Evolutionary conservation across 805 yeast genomes (phyloP), one percentile per base, ranked within the genome.

Genomic region (Hanseniaspora singularis): DNA sequence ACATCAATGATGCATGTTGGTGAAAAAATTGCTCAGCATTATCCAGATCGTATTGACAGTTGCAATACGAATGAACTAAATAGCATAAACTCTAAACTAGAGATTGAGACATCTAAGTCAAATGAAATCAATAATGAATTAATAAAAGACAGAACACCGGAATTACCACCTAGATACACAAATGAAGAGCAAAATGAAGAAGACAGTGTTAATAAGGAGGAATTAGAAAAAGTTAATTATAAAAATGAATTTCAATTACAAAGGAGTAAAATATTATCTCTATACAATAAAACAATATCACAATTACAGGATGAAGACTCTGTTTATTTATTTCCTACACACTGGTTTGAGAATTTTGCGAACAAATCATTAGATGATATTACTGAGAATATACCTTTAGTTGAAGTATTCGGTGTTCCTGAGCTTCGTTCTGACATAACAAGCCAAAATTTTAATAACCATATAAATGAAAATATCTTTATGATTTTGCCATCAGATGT

Each of bases 1-100:
- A n/a, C 10, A 3, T 31, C 16, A 15, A 42, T 42, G 46, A 42
- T 42, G 19, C 40, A 42, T 18, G 36, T 44, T n/a, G 48, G 42
- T 31, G 48, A 44, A 9, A 44, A 44, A 37, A 36, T 44, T 37
- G 41, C 48, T 15, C 16, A 9, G 10, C 48, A 37, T 22, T 18
- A 34, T 14, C 23, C 48, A 14, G 36, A 22, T 11, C 26, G 26
- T 4, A 20, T 26, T 8, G 28, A 26, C 28, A 11, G 11, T 26
- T 30, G 43, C 24, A 31, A 15, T 16, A 15, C 24, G 10, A 40
- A 33, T 23, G 37, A 40, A n/a, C 43, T n/a, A 31, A n/a, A n/a
- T n/a, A n/a, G n/a, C n/a, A n/a, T n/a, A n/a, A n/a, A n/a, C n/a
- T n/a, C n/a, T n/a, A n/a, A n/a, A n/a, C n/a, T n/a, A n/a, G n/a